A percentile compares a stretch with the other conserved stretches of the same genome.
Evolutionary conservation across 2,329 filamentous ascomycete genomes (phyloP).

Genomic region (Arthrobotrys musiformis): DNA sequence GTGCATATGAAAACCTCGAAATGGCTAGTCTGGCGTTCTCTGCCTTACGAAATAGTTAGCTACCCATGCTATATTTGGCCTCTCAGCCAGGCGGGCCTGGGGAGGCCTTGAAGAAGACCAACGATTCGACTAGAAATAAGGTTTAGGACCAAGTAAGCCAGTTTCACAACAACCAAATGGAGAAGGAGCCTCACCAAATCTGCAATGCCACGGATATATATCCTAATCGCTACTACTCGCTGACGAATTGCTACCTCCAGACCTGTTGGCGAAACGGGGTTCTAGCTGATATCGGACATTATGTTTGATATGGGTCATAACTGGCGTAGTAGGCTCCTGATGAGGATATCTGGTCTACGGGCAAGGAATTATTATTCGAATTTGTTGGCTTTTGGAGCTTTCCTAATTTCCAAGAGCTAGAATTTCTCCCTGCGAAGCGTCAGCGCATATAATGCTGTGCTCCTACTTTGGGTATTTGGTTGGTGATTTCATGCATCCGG

Average conservation of each 20-base stretch:
- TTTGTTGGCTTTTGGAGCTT: background rate
- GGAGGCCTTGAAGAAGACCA: background rate
- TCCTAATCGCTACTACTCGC: background rate
- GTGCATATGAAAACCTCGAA: no score
- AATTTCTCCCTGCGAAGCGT: background rate
- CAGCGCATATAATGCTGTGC: background rate
- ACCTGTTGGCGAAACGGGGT: background rate
- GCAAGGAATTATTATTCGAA: background rate
- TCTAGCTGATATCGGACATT: background rate
- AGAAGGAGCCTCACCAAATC: background rate
- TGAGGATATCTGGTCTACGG: background rate
- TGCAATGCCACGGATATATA: background rate
- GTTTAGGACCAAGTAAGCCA: background rate
- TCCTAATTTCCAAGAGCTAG: background rate
- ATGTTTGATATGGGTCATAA: background rate
- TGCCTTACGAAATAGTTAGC: background rate
- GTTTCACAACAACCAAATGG: background rate
- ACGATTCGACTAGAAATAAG: background rate
- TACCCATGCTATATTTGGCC: background rate
- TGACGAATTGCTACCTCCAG: background rate
- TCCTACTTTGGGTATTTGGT: background rate
- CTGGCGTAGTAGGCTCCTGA: background rate
- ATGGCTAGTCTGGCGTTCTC: no score
- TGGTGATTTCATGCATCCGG: no score
- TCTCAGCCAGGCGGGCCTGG: background rate